Evolutionary conservation across 257 asterid species (phyloP), one percentile per base, ranked within the genome.

Genomic region (Asclepias syriaca): DNA sequence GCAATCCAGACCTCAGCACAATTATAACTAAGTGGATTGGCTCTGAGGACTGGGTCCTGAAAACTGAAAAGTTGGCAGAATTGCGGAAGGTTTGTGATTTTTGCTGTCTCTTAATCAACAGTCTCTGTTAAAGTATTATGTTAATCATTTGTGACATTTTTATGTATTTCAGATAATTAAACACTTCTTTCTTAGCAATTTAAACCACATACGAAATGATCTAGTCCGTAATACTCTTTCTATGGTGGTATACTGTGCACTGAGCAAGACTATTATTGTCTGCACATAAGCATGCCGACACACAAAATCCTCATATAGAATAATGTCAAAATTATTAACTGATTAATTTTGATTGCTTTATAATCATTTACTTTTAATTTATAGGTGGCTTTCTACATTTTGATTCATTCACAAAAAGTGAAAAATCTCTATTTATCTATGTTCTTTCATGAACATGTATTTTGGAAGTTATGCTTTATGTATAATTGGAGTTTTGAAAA

Each of bases 1-100:
- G 97, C 84, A 90, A 90, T 75, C 93, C 93, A 60, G 81, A 83
- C 76, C 85, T 90, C 54, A 88, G 96, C 77, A 53, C 79, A 46
- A 86, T 88, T 66, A 81, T 90, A 71, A 87, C 93, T 27, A 88
- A 87, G 82, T 90, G 97, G 97, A 86, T 76, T 80, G 97, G 90
- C 56, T 79, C 82, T 21, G 86, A 84, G 45, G 90, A 84, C 74
- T 90, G 97, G 97, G 84, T 90, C 84, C 81, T 90, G 75, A 77
- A 87, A 72, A 83, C 96, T 72, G 89, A 87, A 74, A 85, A 83
- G 61, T 76, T 90, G 81, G 88, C 89, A 39, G 96, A 87, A 80
- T 72, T 90, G 77, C 85, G 79, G 55, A 82, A 88, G 97, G 97
- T 90, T 56, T 65, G 69, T 11, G 61, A 50, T 65, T 53, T 48